Conservation (phyloP, 2,329 filamentous ascomycete genomes). For the Aspergillus sp. region DNA sequence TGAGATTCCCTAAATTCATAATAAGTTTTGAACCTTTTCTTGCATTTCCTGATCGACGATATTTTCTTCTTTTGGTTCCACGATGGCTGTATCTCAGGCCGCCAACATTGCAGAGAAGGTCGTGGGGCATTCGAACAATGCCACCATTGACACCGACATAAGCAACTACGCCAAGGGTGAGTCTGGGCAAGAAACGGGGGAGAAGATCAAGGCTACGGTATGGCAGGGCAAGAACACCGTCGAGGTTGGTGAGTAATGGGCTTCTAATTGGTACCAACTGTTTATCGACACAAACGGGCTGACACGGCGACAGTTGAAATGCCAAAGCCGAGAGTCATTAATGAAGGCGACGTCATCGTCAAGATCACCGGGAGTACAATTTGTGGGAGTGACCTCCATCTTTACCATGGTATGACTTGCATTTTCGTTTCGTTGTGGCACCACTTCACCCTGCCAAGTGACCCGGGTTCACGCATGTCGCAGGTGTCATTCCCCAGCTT, state of each 20-base stretch:
- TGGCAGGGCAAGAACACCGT: slow-evolving; percentile 85
- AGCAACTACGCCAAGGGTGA: slow-evolving; percentile 61
- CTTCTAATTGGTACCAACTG: background rate
- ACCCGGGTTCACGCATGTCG: slow-evolving; percentile 14
- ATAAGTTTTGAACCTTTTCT: too few species aligned
- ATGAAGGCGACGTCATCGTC: slow-evolving; percentile 74
- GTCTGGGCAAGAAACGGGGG: slow-evolving; percentile 51
- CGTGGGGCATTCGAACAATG: slow-evolving; percentile 66
- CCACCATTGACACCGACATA: slow-evolving; percentile 67
- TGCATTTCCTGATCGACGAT: background rate
- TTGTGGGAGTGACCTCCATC: slow-evolving; percentile 61
- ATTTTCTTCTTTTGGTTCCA: background rate
- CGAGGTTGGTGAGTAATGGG: slow-evolving; percentile 52
- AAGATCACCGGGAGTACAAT: slow-evolving; percentile 69
- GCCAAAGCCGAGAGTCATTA: slow-evolving; percentile 69
- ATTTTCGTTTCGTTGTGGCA: background rate
- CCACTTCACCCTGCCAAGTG: background rate
- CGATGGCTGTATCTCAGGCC: slow-evolving; percentile 63
- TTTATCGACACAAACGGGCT: background rate
- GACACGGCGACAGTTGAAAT: slow-evolving; percentile 52
- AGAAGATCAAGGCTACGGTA: slow-evolving; percentile 75
- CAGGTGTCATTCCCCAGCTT: slow-evolving; percentile 56
- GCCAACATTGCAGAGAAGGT: slow-evolving; percentile 66
- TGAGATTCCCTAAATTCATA: too few species aligned
- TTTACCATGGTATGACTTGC: slow-evolving; percentile 37